Evolutionary conservation across 2,329 filamentous ascomycete species (phyloP).

Genomic region (Pseudopithomyces chartarum): DNA sequence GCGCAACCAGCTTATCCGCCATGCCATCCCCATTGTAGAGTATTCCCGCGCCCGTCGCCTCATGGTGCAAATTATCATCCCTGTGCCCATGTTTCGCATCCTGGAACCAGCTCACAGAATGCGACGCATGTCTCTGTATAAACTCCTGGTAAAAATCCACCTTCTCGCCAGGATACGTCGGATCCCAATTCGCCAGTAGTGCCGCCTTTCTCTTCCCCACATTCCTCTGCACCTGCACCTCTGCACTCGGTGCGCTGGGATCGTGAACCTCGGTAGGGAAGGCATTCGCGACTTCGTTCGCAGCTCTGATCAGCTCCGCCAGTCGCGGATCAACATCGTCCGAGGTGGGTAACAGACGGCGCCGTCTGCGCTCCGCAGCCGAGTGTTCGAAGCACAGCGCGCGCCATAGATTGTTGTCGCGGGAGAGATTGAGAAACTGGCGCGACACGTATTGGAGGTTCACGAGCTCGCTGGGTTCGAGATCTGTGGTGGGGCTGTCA

Average conservation of each 20-base stretch:
- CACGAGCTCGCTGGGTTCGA: slow-evolving; percentile 68
- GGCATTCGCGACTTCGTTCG: slow-evolving; percentile 37
- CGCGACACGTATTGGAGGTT: slow-evolving; percentile 72
- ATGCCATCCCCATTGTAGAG: slow-evolving; percentile 63
- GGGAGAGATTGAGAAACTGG: slow-evolving; percentile 67
- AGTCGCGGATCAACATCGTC: slow-evolving; percentile 50
- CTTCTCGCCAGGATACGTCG: slow-evolving; percentile 71
- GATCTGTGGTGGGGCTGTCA: slow-evolving; percentile 51
- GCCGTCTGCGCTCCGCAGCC: slow-evolving; percentile 65
- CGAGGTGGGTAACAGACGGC: slow-evolving; percentile 38
- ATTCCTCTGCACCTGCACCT: slow-evolving; percentile 38
- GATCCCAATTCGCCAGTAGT: slow-evolving; percentile 82
- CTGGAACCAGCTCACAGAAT: slow-evolving; percentile 79
- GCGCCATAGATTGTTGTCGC: slow-evolving; percentile 80
- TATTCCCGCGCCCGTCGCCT: slow-evolving; percentile 73
- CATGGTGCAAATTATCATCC: slow-evolving; percentile 56
- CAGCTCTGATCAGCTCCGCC: slow-evolving; percentile 48
- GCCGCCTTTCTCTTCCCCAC: slow-evolving; percentile 53
- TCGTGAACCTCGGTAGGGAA: slow-evolving; percentile 32
- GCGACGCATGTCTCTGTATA: slow-evolving; percentile 76
- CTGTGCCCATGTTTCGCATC: slow-evolving; percentile 54
- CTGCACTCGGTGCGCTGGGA: slow-evolving; percentile 33
- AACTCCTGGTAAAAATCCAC: slow-evolving; percentile 90
- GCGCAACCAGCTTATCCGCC: slow-evolving; percentile 69
- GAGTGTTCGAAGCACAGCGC: slow-evolving; percentile 74